Percentiles rank a stretch among this genome's conserved stretches.
phyloP scores from a whole-genome alignment of 306 rosid species.

The Argentina anserina region DNA sequence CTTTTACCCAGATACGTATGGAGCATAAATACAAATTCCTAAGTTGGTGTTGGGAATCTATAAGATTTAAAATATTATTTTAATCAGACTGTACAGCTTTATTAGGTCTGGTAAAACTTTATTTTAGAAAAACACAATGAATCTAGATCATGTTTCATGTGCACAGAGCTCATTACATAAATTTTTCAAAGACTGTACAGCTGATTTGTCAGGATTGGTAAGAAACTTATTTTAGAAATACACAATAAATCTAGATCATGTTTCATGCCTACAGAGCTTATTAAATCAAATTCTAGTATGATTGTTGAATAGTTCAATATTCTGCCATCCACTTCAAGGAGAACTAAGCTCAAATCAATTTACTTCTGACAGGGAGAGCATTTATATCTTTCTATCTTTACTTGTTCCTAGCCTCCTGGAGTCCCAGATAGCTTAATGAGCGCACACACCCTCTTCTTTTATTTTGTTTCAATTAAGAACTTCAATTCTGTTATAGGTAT shows the following conservation, averaged over 20 bases:
- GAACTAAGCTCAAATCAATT: background rate
- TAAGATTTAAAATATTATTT: background rate
- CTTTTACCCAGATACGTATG: background rate
- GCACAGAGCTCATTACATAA: background rate
- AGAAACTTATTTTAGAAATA: background rate
- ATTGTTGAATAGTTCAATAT: background rate
- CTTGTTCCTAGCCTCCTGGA: background rate
- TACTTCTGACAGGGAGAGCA: background rate
- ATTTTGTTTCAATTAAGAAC: background rate
- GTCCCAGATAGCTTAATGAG: conserved; percentile 1
- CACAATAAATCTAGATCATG: background rate
- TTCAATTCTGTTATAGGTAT: background rate
- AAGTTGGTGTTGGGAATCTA: background rate
- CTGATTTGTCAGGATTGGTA: background rate
- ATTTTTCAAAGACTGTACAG: background rate
- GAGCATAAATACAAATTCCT: background rate
- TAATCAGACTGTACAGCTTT: background rate
- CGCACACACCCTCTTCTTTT: background rate
- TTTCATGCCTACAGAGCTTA: background rate
- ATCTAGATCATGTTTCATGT: background rate
- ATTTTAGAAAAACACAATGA: background rate
- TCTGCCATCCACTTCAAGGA: background rate
- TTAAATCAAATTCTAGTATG: background rate
- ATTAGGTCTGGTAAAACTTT: background rate
- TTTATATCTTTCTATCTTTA: background rate